These are phyloP conservation scores for Boletus subcaerulescens DNA, from an alignment of 768 basidiomycete species.

Conservation along the genomic window DNA sequence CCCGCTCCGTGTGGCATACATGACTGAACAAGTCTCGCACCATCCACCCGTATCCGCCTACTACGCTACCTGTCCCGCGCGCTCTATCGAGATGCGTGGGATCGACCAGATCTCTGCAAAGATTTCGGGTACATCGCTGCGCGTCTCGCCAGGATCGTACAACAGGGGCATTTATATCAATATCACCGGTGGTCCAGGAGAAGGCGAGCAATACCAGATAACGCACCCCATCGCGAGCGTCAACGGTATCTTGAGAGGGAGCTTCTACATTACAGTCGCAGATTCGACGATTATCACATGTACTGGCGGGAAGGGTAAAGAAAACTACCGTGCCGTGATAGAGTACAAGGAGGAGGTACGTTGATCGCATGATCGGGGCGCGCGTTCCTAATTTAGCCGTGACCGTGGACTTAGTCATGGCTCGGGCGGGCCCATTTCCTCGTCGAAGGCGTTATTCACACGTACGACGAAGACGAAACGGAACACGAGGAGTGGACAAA, in stretches of 20 bases:
- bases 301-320: conserved; percentile 57
- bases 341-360: conserved; percentile 96
- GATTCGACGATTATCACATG: conserved; percentile 83
- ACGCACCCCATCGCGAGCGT: conserved; percentile 88
- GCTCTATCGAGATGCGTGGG: conserved; percentile 68
- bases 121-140: conserved; percentile 83
- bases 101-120: conserved; percentile 94
- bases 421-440: conserved; percentile 83
- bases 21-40: conserved; percentile 95
- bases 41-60: conserved; percentile 94
- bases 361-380: conserved; percentile 2
- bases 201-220: conserved; percentile 81
- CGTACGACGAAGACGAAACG: conserved; percentile 61
- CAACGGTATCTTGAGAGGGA: conserved; percentile 88
- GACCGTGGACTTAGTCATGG: conserved; percentile 59
- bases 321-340: conserved; percentile 74
- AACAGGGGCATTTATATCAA: conserved; percentile 89
- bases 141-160: conserved; percentile 74
- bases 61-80: conserved; percentile 71
- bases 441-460: conserved; percentile 87
- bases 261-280: conserved; percentile 85
- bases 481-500: conserved; percentile 73
- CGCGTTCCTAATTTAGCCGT: neutral
- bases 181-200: conserved; percentile 68
- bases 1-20: conserved; percentile 64